phyloP scores from a whole-genome alignment of 108 stramenopile genomes.

The Nitzschia putrida region DNA sequence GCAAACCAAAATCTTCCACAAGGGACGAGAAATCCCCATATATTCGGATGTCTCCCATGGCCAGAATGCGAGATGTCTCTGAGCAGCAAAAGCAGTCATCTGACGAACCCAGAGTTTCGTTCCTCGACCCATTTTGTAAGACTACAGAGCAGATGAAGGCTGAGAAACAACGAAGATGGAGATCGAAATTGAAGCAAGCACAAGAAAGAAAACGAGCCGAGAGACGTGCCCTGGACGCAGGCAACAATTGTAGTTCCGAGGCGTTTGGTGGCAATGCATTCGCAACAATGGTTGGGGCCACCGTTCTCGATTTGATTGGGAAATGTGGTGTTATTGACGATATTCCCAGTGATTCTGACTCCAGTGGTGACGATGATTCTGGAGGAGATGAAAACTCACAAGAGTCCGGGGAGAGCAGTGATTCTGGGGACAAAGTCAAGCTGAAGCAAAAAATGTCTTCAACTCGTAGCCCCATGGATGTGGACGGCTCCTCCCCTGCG shows the following conservation, averaged over 20 bases:
- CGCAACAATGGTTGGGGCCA: not conserved
- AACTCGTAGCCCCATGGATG: not conserved
- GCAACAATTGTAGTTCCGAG: not conserved
- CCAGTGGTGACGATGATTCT: not conserved
- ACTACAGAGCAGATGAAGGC: constrained; percentile 26
- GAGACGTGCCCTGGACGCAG: constrained; percentile 11
- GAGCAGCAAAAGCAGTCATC: not conserved
- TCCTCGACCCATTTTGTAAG: not conserved
- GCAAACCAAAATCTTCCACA: not conserved
- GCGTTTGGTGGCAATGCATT: not conserved
- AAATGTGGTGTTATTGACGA: constrained; percentile 16
- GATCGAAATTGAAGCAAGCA: constrained; percentile 28
- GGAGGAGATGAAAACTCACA: not conserved
- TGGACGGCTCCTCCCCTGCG: not conserved
- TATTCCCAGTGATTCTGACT: not conserved
- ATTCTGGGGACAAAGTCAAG: not conserved
- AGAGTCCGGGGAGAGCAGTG: not conserved
- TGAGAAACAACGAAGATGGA: constrained; percentile 35
- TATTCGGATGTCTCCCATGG: constrained; percentile 17
- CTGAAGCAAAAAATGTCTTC: not conserved
- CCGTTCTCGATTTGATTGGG: constrained; percentile 7
- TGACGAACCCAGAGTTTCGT: not conserved
- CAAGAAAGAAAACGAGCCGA: constrained; percentile 18
- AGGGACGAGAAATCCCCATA: not conserved
- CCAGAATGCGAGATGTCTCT: constrained; percentile 9